Base-by-base conservation (phyloP, 768 basidiomycete genomes). In the Lentinula edodes region DNA sequence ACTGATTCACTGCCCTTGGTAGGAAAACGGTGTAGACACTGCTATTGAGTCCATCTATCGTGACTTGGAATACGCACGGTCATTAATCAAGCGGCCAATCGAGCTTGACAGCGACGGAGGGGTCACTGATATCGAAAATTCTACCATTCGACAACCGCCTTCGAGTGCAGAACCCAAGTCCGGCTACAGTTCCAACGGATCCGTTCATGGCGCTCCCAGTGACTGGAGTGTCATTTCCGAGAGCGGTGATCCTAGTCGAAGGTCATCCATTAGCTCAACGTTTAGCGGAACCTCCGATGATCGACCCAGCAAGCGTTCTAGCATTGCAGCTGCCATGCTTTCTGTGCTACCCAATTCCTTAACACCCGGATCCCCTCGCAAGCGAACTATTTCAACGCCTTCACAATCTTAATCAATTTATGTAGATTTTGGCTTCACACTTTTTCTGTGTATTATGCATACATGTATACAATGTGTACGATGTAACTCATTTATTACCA, bases 11-110 rank as follows among this genome's bases (percentile, higher is more conserved):
- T 28, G 28, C 3, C 28, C 28, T 28, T 28, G 28, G 28, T 28
- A 95, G 93, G 96, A 99, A 78, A 88, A 94, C 64, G 96, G 96
- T n/a, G 94, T 98, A 1, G 82, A 85, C 1, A 93, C 84, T 36
- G 97, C 97, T 15, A 89, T 98, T 62, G 95, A 98, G 73, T 87
- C 90, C 32, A 95, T 99, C 65, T 99, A 98, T 71, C 87, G 97
- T 51, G 95, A 99, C 70, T 75, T 98, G 60, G 96, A 98, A 63
- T 98, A 98, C 71, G 93, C 96, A 39, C 85, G 90, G 39, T 89
- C 90, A 7, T 75, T 97, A 54, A 86, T 98, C 65, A 95, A 93
- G 71, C 83, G 81, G 36, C 55, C 9, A 56, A 32, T 15, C 34
- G 69, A 39, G 15, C 62, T 63, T 35, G 63, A 73, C 12, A 72